Conservation (phyloP, 2,329 filamentous ascomycete species). For the Verticillium tricorpus region DNA sequence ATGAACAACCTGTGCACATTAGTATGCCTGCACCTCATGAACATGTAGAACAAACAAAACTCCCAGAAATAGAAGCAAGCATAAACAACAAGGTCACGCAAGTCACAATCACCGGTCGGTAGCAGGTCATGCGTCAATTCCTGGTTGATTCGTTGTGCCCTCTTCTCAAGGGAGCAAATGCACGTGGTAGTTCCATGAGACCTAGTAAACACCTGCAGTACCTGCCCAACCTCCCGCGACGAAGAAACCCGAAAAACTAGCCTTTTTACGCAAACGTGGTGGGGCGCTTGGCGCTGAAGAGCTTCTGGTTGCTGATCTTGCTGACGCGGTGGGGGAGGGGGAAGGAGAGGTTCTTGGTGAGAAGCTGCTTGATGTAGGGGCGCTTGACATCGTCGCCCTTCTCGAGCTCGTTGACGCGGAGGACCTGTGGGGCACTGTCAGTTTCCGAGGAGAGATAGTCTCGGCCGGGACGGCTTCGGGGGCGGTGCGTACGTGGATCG, state of each 20-base stretch:
- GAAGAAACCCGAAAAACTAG: slow-evolving; percentile 37
- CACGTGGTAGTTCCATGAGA: slow-evolving; percentile 56
- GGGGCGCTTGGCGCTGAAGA: slow-evolving; percentile 90
- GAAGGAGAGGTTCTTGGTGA: slow-evolving; percentile 94
- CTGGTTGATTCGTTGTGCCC: slow-evolving; percentile 42
- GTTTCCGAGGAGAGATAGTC: not conserved
- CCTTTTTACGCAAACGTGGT: slow-evolving; percentile 89
- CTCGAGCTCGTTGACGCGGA: slow-evolving; percentile 96
- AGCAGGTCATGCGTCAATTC: slow-evolving; percentile 13
- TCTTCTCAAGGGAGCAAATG: slow-evolving; percentile 48
- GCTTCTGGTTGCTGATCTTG: slow-evolving; percentile 79
- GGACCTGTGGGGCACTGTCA: slow-evolving; percentile 58
- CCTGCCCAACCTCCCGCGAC: slow-evolving; percentile 44
- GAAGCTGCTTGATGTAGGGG: slow-evolving; percentile 98
- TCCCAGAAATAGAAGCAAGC: too few species aligned
- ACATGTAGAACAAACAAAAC: not conserved
- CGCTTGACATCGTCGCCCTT: slow-evolving; percentile 93
- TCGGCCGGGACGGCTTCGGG: not conserved
- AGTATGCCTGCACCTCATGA: not conserved
- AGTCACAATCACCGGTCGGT: not conserved
- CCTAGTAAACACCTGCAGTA: slow-evolving; percentile 58
- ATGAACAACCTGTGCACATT: not conserved
- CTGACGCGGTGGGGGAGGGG: slow-evolving; percentile 94
- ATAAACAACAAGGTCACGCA: not conserved
- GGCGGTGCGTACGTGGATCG: slow-evolving; percentile 77